A percentile compares a stretch with the other conserved stretches of the same genome.
phyloP scores from a whole-genome alignment of 2,329 filamentous ascomycete species.

The Sporothrix pallida region DNA sequence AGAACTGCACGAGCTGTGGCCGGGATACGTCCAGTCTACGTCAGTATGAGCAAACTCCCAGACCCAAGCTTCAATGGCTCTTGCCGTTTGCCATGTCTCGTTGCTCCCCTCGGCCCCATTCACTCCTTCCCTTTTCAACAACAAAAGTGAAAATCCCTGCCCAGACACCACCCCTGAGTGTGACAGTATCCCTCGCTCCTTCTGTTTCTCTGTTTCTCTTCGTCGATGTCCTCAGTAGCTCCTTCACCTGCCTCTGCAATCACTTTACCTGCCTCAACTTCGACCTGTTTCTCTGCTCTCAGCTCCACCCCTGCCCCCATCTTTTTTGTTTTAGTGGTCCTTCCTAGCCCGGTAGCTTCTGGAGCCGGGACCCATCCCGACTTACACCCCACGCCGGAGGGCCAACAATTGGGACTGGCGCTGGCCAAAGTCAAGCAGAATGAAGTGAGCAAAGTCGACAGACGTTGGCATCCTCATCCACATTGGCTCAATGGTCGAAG shows the following conservation, averaged over 20 bases:
- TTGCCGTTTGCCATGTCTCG: conserved; percentile 8
- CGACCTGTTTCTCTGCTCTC: conserved; percentile 19
- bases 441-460: conserved; percentile 1
- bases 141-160: not conserved
- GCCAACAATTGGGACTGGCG: conserved; percentile 4
- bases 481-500: not conserved
- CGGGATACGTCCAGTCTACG: not conserved
- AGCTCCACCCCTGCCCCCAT: conserved; percentile 26
- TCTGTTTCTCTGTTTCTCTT: not conserved
- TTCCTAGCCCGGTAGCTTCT: conserved; percentile 10
- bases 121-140: not conserved
- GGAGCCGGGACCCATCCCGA: conserved; percentile 8
- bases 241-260: conserved; percentile 7
- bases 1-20: not conserved
- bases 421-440: not conserved
- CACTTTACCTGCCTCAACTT: conserved; percentile 17
- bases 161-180: not conserved
- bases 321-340: conserved; percentile 22
- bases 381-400: conserved; percentile 19
- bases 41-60: not conserved
- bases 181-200: conserved; percentile 9
- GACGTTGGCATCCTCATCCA: not conserved
- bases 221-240: not conserved
- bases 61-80: not conserved
- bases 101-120: not conserved